Evolutionary conservation across 2,329 filamentous ascomycete genomes (phyloP), one percentile per base, ranked within the genome.

Genomic region (Penicillium sp.): DNA sequence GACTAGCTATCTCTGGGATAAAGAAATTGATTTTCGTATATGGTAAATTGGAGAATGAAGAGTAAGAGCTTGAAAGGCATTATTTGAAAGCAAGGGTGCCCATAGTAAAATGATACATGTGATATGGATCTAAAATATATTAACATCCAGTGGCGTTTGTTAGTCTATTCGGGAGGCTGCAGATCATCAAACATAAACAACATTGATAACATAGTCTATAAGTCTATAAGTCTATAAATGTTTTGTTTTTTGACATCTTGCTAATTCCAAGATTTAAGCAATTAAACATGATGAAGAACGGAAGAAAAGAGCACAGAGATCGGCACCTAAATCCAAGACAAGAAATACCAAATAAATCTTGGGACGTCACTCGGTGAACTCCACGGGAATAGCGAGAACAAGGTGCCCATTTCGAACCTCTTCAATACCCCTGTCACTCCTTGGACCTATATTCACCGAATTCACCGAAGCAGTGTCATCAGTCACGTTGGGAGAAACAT

Each of bases 401-500:
- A 53, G 24, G 21, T 48, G 52, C 9, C 52, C 44, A 21, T 22
- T 48, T 1, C 31, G 22, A 41, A 21, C 47, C 2, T 53, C 33
- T 2, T 53, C 44, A 10, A 10, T 1, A 39, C 43, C 16, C 31
- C 26, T 29, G 7, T 29, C 49, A 46, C 21, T 29, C 5, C 46
- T 48, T 6, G 48, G 16, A 6, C 16, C 47, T 31, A 53, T 44
- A 3, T 51, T 51, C n/a, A 41, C 33, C 7, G 55, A 52, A 22
- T 13, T 33, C 31, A 48, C 39, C 10, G 55, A 57, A 31, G 26
- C 26, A 39, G 41, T 48, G 11, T 54, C 55, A 33, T 54, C 55
- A 27, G 31, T 26, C 22, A 47, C 31, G 19, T 24, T 41, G 10
- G 45, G 22, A 49, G 46, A 33, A 24, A 24, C 5, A n/a, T 46